Conservation (phyloP, 2,329 filamentous ascomycete species). For the Aspergillus uvarum region DNA sequence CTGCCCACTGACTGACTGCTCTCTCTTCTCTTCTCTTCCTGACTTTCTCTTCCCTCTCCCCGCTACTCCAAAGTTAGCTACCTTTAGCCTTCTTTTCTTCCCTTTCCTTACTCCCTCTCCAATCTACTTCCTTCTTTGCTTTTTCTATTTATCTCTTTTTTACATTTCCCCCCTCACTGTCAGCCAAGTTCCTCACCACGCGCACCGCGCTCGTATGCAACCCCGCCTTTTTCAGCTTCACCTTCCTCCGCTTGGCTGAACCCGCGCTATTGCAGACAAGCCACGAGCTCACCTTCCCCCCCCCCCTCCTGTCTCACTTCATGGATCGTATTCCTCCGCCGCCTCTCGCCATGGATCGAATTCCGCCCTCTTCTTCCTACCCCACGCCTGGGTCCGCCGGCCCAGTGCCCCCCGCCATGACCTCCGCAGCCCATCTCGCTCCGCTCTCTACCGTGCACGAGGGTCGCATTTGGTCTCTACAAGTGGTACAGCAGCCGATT, state of each 20-base stretch:
- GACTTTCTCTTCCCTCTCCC: conserved; percentile 3
- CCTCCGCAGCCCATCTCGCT: conserved; percentile 36
- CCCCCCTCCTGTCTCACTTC: not conserved
- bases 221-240: conserved; percentile 8
- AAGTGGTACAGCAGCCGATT: conserved; percentile 85
- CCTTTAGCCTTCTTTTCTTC: not conserved
- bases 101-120: not conserved
- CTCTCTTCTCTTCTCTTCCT: conserved; percentile 5
- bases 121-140: not conserved
- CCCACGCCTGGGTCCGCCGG: conserved; percentile 35
- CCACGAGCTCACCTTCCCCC: conserved; percentile 9
- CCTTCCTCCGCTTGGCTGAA: not conserved
- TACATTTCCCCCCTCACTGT: not conserved
- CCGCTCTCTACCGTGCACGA: conserved; percentile 43
- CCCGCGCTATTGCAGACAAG: not conserved
- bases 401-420: conserved; percentile 32
- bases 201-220: conserved; percentile 6
- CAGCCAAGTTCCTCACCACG: not conserved
- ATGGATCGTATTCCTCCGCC: conserved; percentile 27
- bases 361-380: conserved; percentile 37
- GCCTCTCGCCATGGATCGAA: conserved; percentile 43
- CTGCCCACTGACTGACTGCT: not conserved
- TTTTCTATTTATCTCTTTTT: conserved; percentile 3
- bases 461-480: conserved; percentile 58
- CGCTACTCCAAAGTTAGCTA: not conserved